Evolutionary conservation across 2,329 filamentous ascomycete genomes (phyloP), one percentile per base, ranked within the genome.

Genomic region (Hymenoscyphus occultus): DNA sequence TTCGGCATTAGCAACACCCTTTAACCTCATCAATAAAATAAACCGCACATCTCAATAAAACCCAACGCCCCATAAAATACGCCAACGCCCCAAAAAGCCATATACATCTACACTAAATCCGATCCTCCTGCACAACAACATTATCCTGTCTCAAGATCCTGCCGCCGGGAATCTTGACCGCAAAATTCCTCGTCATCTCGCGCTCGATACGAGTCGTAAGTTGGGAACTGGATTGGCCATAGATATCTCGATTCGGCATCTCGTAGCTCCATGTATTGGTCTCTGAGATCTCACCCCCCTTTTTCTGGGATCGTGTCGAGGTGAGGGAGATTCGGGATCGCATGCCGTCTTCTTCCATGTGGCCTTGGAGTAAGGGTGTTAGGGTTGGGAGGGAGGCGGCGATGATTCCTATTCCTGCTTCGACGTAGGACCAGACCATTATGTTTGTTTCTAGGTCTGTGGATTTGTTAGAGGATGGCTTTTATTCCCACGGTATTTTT

Each of bases 381-480:
- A 58, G 31, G 13, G 56, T 58, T 3, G 56, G 31, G 14, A 58
- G 56, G 56, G 31, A 58, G 35, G 56, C 56, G 31, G 28, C 56
- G 31, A 58, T 58, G 35, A 58, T 39, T 58, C 56, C 56, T 1
- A 58, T 19, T 22, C 3, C 14, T 12, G 35, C 56, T 39, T 58
- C 56, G n/a, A 58, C 10, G 56, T 58, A 58, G 31, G 19, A 22
- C 56, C 56, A 58, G 19, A 58, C 5, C 56, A 58, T 58, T 16
- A 39, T 39, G 10, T 58, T 58, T 39, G 31, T 58, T 39, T 31
- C 56, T 16, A 9, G 3, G 31, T 14, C 48, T 54, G 48, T 10
- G 12, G 5, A n/a, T 9, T 54, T 28, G 48, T 54, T 54, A 54
- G 48, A 28, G 19, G 3, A 13, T 2, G 35, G 35, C 1, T 35